Base-by-base conservation (phyloP, 768 basidiomycete species). In the Boletellus ananiceps region DNA sequence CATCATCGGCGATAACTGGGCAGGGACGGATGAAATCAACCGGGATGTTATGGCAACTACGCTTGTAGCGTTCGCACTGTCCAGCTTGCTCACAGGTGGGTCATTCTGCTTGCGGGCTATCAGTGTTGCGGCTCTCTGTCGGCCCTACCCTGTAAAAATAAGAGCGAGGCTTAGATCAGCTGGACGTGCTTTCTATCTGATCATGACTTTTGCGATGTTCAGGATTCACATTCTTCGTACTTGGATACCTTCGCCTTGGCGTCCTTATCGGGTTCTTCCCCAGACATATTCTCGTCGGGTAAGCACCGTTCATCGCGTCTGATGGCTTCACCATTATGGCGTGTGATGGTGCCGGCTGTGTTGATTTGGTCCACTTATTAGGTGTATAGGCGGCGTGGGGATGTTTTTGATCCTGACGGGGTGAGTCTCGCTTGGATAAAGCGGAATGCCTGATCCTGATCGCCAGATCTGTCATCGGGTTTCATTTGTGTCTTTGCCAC, bases 241-340 rank as follows among this genome's bases (percentile, higher is more conserved):
- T 97, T 16, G 93, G 93, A 13, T 80, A 78, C 14, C 81, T 94
- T 56, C 82, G 82, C 39, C 76, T 97, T 12, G 95, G 95, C 2
- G 76, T 81, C 6, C 69, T 98, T 8, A 85, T 96, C 32, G 93
- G 93, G 1, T 98, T 98, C 71, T 97, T 98, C 70, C 95, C 95
- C 15, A 77, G 95, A 13, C 93, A 96, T 61, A 96, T 97, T 61
- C 79, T 97, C 25, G 90, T 99, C n/a, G 94, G 94, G 80, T 88
- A 60, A 55, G 81, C 67, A 3, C 57, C 40, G 50, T 29, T 25
- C 23, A 27, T 52, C n/a, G 32, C 48, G 44, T 51, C 40, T 36
- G n/a, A 46, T 9, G 9, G 38, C 15, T 8, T 46, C 31, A 21
- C 21, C 43, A 40, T 29, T 4, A 25, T 47, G 16, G 36, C 23